A percentile compares a stretch with the other conserved stretches of the same genome.
Evolutionary conservation across 331 rosid genomes (phyloP).

Genomic region (Ulmus americana): DNA sequence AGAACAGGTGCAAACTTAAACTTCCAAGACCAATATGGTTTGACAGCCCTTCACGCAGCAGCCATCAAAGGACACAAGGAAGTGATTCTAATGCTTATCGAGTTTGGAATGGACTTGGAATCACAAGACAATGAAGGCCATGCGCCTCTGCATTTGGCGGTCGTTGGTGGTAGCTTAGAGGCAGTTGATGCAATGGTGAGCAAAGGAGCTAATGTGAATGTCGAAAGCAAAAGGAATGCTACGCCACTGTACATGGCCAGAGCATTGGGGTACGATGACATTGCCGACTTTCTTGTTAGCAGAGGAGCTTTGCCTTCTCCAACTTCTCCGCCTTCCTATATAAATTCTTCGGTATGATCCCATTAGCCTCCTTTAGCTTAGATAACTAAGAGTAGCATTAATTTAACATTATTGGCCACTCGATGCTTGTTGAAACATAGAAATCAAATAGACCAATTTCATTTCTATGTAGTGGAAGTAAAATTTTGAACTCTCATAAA

Average conservation of each 20-base stretch:
- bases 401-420: neutral
- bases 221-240: slow-evolving; percentile 37
- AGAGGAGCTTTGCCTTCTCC: slow-evolving; percentile 38
- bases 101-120: slow-evolving; percentile 48
- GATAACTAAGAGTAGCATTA: neutral
- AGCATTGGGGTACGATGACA: slow-evolving; percentile 45
- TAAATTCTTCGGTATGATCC: neutral
- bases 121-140: slow-evolving; percentile 63
- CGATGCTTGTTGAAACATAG: no score
- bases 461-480: neutral
- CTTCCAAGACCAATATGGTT: slow-evolving; percentile 48
- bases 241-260: slow-evolving; percentile 62
- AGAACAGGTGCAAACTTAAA: slow-evolving; percentile 33
- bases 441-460: no score
- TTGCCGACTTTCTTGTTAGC: slow-evolving; percentile 39
- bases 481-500: neutral
- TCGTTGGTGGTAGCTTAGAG: slow-evolving; percentile 46
- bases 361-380: neutral
- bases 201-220: slow-evolving; percentile 48
- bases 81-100: slow-evolving; percentile 35
- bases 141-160: slow-evolving; percentile 67
- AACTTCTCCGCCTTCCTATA: neutral
- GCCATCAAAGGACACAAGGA: slow-evolving; percentile 69
- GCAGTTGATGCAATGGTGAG: slow-evolving; percentile 35
- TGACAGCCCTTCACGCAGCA: slow-evolving; percentile 68